Evolutionary conservation across 164 flowering plant species (phyloP).

Genomic region (Buxus sempervirens): DNA sequence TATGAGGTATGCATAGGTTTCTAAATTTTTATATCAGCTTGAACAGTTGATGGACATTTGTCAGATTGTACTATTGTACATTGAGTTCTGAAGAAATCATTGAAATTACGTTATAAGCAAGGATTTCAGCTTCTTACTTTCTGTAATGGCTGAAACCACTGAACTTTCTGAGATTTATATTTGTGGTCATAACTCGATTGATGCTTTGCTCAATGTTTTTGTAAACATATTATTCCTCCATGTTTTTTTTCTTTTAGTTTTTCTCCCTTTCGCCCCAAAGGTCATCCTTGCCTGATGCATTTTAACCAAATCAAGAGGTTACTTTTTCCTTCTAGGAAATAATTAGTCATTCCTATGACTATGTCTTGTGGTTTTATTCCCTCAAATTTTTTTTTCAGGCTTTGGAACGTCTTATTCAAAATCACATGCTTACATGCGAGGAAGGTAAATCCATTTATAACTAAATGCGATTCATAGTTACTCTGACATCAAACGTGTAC

Average conservation of each 20-base stretch:
- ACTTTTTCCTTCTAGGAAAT: not conserved
- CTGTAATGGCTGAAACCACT: not conserved
- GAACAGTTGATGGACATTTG: not conserved
- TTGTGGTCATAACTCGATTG: not conserved
- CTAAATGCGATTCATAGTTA: not conserved
- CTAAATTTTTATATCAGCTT: not conserved
- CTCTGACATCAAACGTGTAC: not conserved
- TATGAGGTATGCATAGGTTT: constrained; percentile 67
- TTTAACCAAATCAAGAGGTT: not conserved
- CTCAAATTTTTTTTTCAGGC: constrained; percentile 55
- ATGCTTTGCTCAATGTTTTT: not conserved
- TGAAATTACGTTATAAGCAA: not conserved
- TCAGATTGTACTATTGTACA: too few relatives aligned
- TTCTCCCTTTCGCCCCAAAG: not conserved
- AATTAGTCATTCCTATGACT: not conserved
- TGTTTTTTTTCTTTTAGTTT: not conserved
- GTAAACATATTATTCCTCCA: not conserved
- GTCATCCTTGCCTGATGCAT: not conserved
- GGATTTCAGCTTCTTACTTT: not conserved
- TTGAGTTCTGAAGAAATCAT: too few relatives aligned
- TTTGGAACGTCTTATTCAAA: constrained; percentile 86
- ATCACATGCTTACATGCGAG: constrained; percentile 89
- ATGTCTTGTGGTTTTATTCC: constrained; percentile 6
- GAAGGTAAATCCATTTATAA: constrained; percentile 54
- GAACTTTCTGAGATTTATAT: constrained; percentile 8